phyloP scores from a whole-genome alignment of 1,139 yeast species.

The Arxiozyma slooffiae region DNA sequence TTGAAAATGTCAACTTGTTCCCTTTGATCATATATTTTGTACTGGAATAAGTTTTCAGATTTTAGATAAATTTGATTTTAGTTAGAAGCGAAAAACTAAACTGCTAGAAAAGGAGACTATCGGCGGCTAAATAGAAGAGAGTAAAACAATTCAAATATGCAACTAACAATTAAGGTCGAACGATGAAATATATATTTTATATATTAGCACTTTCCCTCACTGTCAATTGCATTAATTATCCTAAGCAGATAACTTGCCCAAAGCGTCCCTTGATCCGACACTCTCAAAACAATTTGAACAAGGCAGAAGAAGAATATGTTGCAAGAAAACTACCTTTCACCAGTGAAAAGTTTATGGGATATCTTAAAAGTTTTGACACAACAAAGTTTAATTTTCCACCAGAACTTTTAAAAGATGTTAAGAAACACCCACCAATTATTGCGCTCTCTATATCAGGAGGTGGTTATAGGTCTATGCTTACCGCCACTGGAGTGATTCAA shows the following conservation, averaged over 20 bases:
- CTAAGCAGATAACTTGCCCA: conserved; percentile 38
- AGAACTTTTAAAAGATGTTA: conserved; percentile 21
- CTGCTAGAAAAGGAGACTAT: background rate
- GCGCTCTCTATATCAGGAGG: conserved; percentile 66
- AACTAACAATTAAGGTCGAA: background rate
- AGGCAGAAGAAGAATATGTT: conserved; percentile 36
- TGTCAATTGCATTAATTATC: conserved; percentile 13
- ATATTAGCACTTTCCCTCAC: background rate
- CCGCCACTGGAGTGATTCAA: conserved; percentile 51
- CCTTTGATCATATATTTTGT: background rate
- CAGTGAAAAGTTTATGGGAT: conserved; percentile 29
- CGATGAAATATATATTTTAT: background rate
- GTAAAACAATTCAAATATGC: background rate
- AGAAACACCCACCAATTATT: conserved; percentile 29
- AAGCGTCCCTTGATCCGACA: conserved; percentile 31
- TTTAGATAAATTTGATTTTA: background rate
- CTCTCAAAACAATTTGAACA: conserved; percentile 10
- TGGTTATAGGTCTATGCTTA: conserved; percentile 59
- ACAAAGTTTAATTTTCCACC: conserved; percentile 28
- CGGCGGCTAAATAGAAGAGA: background rate
- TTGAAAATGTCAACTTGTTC: background rate
- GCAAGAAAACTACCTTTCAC: conserved; percentile 31
- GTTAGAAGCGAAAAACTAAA: background rate
- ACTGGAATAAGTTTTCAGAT: background rate
- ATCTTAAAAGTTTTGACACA: conserved; percentile 33